Evolutionary conservation across 257 asterid genomes (phyloP).

Genomic region (Cruciata laevipes): DNA sequence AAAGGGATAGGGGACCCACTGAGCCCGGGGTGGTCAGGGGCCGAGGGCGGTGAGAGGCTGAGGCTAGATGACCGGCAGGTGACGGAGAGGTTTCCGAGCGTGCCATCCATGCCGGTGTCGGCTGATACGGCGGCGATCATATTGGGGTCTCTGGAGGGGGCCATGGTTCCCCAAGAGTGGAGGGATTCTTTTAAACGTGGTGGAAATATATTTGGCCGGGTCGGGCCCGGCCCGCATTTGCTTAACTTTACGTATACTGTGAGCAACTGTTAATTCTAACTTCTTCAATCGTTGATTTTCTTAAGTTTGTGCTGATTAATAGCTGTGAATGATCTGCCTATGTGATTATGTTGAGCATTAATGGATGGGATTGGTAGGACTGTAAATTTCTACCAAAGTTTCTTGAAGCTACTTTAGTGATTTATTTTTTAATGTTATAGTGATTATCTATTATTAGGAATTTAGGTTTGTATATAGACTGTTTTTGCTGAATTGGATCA

Average conservation of each 20-base stretch:
- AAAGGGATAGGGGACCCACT: constrained; percentile 91
- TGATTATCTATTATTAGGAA: not conserved
- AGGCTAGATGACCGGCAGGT: constrained; percentile 42
- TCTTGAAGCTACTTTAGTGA: not conserved
- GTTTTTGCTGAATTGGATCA: not conserved
- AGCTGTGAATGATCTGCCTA: not conserved
- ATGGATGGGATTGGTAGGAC: too few species aligned
- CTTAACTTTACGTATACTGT: constrained; percentile 81
- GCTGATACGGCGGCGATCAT: constrained; percentile 54
- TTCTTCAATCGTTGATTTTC: not conserved
- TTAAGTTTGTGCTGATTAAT: not conserved
- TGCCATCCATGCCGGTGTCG: constrained; percentile 88
- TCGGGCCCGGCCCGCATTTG: constrained; percentile 75
- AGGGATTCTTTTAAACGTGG: constrained; percentile 27
- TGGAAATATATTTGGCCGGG: constrained; percentile 23
- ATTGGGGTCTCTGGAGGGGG: constrained; percentile 49
- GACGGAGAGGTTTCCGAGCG: constrained; percentile 46
- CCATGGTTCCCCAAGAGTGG: constrained; percentile 49
- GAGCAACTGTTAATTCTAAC: constrained; percentile 1
- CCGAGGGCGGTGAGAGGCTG: constrained; percentile 55
- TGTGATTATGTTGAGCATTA: not conserved
- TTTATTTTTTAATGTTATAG: not conserved
- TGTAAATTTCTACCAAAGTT: too few species aligned
- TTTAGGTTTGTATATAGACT: not conserved
- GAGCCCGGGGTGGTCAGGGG: constrained; percentile 81